Base-by-base conservation (phyloP, 768 basidiomycete genomes). In the Rhizopogon vesiculosus region DNA sequence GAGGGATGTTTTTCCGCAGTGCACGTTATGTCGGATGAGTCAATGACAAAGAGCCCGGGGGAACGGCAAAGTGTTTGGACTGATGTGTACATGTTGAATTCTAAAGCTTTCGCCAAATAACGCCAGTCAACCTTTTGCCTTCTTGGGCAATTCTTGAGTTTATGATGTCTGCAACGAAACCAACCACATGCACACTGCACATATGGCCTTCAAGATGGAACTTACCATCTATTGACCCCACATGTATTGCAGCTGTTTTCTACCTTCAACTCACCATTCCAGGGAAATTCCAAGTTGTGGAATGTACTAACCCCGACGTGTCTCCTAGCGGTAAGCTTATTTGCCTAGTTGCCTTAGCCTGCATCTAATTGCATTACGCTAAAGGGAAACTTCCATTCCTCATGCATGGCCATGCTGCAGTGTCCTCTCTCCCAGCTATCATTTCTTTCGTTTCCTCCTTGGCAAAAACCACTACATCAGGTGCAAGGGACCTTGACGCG, bases 381-480 rank as follows among this genome's bases (percentile, higher is more conserved):
- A 42, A 43, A 91, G 89, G 90, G 15, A 84, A 84, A 63, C 74
- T 93, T 2, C 91, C 91, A 2, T 90, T 81, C 62, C 68, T 92
- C 38, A 78, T 77, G 0, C 83, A 90, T 71, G 83, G 76, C 3
- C 73, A 78, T 51, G 74, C 78, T 42, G 61, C 67, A 2, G 69
- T 85, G 15, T 70, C 83, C 0, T 76, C 82, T 1, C 70, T 88
- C 28, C 68, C 80, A 3, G 76, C 85, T 38, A 91, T 92, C 62
- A 66, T 85, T 31, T 81, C 81, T 60, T 89, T 89, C 62, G 76
- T 89, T 22, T 72, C 81, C 3, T 73, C 75, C n/a, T 70, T 86
- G 25, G 71, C 74, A 51, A 70, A 68, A 52, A 64, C 69, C 7
- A 63, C 62, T 0, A 58, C 66, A 16, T 72, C 70, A 39, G 65